These are phyloP conservation scores for Pythium brachiatum DNA, from an alignment of 352 stramenopile species.

Conservation along the genomic window DNA sequence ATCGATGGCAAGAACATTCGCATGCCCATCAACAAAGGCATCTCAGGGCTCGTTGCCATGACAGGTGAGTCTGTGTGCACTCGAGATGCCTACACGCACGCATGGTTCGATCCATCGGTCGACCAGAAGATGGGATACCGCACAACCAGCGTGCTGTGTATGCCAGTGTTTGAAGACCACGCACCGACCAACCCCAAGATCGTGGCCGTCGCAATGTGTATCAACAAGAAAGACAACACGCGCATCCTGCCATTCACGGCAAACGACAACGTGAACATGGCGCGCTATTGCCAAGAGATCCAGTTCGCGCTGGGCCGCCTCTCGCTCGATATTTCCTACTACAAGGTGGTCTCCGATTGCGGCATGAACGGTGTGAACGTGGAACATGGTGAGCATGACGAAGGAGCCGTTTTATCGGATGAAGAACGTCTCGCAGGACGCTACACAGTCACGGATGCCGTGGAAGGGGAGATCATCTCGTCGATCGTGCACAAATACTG, in stretches of 20 bases:
- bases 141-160: conserved; percentile 70
- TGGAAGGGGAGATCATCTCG: conserved; percentile 33
- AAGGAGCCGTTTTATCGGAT: background rate
- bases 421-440: background rate
- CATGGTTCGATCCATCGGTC: conserved; percentile 61
- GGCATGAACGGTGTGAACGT: background rate
- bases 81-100: conserved; percentile 67
- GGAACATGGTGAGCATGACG: background rate
- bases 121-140: conserved; percentile 74
- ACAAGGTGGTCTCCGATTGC: conserved; percentile 53
- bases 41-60: conserved; percentile 64
- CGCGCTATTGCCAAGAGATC: conserved; percentile 59
- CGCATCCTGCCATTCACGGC: conserved; percentile 71
- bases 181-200: conserved; percentile 44
- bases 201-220: conserved; percentile 79
- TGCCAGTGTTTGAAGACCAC: conserved; percentile 74
- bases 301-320: conserved; percentile 64
- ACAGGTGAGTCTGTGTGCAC: conserved; percentile 54
- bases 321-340: conserved; percentile 77
- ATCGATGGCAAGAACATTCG: conserved; percentile 36
- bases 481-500: conserved; percentile 40
- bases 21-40: conserved; percentile 62
- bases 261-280: conserved; percentile 52
- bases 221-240: conserved; percentile 85
- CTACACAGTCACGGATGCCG: conserved; percentile 1